These are phyloP conservation scores for Pouteria glomerata DNA, from an alignment of 148 eudicot species.

Conservation along the genomic window DNA sequence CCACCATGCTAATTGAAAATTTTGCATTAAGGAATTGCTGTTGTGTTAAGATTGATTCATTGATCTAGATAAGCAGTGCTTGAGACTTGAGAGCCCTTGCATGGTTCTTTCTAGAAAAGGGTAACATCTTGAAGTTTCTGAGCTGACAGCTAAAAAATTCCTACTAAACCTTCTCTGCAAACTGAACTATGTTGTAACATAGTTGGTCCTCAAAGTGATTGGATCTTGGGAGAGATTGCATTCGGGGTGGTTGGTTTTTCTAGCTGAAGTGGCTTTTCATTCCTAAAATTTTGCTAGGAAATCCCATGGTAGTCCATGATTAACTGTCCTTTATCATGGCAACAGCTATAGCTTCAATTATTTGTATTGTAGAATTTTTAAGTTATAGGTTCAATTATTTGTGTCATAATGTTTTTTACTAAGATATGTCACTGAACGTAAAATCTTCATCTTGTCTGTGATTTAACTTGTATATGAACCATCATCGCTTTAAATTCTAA, in stretches of 20 bases:
- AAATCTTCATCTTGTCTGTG: background rate
- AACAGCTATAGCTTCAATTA: background rate
- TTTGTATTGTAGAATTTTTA: background rate
- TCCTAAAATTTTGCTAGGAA: too few species aligned
- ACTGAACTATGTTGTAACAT: background rate
- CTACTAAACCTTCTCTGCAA: background rate
- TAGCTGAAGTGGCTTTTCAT: too few species aligned
- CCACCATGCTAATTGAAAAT: background rate
- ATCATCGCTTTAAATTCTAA: background rate
- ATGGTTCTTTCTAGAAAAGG: background rate
- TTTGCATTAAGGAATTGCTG: background rate
- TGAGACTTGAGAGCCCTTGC: background rate
- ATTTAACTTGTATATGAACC: background rate
- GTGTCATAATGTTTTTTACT: background rate
- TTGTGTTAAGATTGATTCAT: background rate
- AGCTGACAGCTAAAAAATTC: background rate
- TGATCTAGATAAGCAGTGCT: conserved; percentile 1
- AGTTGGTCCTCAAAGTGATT: too few species aligned
- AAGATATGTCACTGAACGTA: background rate
- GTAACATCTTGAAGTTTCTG: background rate
- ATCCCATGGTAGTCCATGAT: background rate
- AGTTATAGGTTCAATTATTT: too few species aligned
- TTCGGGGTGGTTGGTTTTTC: too few species aligned
- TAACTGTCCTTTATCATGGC: background rate
- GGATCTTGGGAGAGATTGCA: too few species aligned